These are phyloP conservation scores for Dianthus caryophyllus DNA, from an alignment of 148 eudicot species.

Conservation along the genomic window DNA sequence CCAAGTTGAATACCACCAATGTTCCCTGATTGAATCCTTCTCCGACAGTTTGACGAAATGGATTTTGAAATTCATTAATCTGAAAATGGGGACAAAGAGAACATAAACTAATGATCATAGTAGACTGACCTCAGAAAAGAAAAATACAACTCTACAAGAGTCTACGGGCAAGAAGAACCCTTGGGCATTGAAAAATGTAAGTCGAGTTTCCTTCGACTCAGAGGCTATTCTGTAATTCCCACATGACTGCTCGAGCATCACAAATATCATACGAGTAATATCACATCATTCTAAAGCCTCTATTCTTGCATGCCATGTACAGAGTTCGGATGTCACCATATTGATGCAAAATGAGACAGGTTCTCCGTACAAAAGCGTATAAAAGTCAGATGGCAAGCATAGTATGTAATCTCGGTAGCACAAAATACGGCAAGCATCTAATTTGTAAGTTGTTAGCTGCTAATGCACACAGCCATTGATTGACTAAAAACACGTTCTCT, in stretches of 20 bases:
- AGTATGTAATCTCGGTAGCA: no score
- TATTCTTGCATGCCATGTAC: conserved; percentile 84
- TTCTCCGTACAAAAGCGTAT: no score
- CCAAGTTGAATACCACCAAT: conserved; percentile 83
- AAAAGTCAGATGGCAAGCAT: no score
- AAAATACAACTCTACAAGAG: background rate
- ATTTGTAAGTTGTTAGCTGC: no score
- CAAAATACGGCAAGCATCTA: no score
- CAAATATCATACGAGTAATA: conserved; percentile 93
- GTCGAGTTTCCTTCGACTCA: conserved; percentile 83
- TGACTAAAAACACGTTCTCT: no score
- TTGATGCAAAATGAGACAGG: conserved; percentile 47
- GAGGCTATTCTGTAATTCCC: conserved; percentile 74
- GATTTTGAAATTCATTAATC: no score
- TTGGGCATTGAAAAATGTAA: conserved; percentile 96
- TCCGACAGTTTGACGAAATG: no score
- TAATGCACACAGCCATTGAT: background rate
- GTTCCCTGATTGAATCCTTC: conserved; percentile 96
- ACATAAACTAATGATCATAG: background rate
- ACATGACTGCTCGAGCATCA: conserved; percentile 89
- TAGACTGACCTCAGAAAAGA: background rate
- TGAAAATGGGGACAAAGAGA: conserved; percentile 13
- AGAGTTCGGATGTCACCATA: conserved; percentile 93
- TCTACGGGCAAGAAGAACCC: conserved; percentile 34
- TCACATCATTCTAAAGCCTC: conserved; percentile 98